phyloP scores from a whole-genome alignment of 75 land plant genomes.

The Picea sitchensis region DNA sequence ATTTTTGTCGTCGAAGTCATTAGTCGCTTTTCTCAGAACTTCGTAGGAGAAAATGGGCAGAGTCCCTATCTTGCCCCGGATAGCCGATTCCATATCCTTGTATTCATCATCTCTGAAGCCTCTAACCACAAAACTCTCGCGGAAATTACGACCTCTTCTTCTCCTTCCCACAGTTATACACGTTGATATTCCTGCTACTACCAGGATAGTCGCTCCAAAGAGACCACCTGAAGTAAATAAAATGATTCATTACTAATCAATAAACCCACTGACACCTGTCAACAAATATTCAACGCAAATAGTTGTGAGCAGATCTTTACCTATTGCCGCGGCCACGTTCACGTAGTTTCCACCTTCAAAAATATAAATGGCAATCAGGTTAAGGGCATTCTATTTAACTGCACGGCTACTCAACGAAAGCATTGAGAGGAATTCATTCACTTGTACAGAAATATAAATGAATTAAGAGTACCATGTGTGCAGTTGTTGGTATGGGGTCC shows the following conservation, averaged over 20 bases:
- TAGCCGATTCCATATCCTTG: not conserved
- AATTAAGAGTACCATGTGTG: not conserved
- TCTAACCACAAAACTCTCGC: not conserved
- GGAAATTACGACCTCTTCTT: not conserved
- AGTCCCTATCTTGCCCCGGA: not conserved
- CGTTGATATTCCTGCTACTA: not conserved
- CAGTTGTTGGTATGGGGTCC: not conserved
- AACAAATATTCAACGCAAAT: no score
- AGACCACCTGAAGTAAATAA: not conserved
- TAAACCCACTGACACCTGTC: no score
- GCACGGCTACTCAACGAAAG: not conserved
- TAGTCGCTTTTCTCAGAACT: slow-evolving; percentile 17
- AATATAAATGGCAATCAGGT: not conserved
- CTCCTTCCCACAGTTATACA: not conserved
- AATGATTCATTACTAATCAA: not conserved
- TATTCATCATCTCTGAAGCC: not conserved
- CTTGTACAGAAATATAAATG: not conserved
- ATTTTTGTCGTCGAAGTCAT: slow-evolving; percentile 18
- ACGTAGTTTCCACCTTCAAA: not conserved
- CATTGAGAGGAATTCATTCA: not conserved
- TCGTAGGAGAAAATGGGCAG: slow-evolving; percentile 4
- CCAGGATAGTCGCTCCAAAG: not conserved
- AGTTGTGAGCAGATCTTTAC: no score
- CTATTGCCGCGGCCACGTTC: no score
- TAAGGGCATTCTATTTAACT: not conserved